A percentile compares a stretch with the other conserved stretches of the same genome.
phyloP scores from a whole-genome alignment of 768 basidiomycete species.

The Termitomyces bulborhizus region DNA sequence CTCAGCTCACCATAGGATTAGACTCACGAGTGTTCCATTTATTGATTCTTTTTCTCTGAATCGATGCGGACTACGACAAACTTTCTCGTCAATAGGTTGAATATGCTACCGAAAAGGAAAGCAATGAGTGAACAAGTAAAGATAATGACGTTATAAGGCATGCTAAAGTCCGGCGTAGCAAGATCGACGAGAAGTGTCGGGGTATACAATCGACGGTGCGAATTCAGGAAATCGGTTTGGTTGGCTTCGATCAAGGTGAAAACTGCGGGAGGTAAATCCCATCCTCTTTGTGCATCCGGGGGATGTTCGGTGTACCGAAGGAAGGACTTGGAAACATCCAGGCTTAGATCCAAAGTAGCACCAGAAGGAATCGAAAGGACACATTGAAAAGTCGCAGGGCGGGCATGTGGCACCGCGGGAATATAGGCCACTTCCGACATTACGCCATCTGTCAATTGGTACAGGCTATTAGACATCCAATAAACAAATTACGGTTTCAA shows the following conservation, averaged over 20 bases:
- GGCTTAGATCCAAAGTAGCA: conserved; percentile 54
- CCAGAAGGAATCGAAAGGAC: conserved; percentile 63
- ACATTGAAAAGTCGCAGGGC: conserved; percentile 75
- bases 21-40: neutral
- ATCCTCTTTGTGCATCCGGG: conserved; percentile 91
- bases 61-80: conserved; percentile 53
- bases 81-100: conserved; percentile 78
- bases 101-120: conserved; percentile 87
- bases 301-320: conserved; percentile 94
- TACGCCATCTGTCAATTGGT: conserved; percentile 44
- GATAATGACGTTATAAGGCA: conserved; percentile 99
- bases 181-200: conserved; percentile 79
- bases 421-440: conserved; percentile 62
- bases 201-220: conserved; percentile 59
- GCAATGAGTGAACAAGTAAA: conserved; percentile 89
- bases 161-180: conserved; percentile 98
- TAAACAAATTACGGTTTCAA: neutral
- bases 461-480: neutral
- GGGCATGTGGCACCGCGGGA: conserved; percentile 59
- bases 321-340: conserved; percentile 80
- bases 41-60: conserved; percentile 12
- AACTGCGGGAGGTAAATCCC: conserved; percentile 89
- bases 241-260: conserved; percentile 36
- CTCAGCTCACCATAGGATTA: neutral
- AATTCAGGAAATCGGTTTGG: conserved; percentile 12